These are phyloP conservation scores for Microsporum ferrugineum DNA, from an alignment of 2,329 filamentous ascomycete species.

Conservation along the genomic window DNA sequence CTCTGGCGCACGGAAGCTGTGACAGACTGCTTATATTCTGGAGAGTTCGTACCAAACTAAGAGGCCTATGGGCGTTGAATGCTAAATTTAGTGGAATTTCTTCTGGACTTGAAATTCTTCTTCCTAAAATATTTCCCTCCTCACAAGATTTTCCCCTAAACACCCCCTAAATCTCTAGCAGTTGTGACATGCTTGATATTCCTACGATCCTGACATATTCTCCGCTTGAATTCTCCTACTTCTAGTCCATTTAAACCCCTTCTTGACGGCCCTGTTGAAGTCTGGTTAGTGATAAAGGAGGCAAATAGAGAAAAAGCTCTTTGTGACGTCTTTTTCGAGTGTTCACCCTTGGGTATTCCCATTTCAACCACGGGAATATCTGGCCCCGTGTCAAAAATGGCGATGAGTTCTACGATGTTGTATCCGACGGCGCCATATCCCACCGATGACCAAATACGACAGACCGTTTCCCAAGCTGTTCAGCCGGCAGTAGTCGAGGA, in stretches of 20 bases:
- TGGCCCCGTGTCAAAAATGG: not conserved
- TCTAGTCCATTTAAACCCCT: not conserved
- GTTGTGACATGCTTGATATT: not conserved
- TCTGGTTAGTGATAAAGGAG: not conserved
- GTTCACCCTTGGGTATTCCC: not conserved
- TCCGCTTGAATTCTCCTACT: too few species aligned
- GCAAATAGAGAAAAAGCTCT: not conserved
- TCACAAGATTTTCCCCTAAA: not conserved
- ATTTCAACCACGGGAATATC: not conserved
- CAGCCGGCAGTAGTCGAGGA: slow-evolving; percentile 27
- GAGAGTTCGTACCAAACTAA: not conserved
- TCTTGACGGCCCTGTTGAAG: not conserved
- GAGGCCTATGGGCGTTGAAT: not conserved
- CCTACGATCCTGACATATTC: too few species aligned
- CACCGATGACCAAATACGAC: not conserved
- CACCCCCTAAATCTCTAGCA: not conserved
- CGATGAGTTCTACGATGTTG: not conserved
- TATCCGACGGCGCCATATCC: not conserved
- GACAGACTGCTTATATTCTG: not conserved
- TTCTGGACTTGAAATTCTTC: not conserved
- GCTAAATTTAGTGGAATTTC: not conserved
- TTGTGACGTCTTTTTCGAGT: not conserved
- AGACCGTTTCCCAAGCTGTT: slow-evolving; percentile 6
- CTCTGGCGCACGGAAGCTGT: not conserved
- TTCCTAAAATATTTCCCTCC: not conserved